Percentiles rank a stretch among this genome's conserved stretches.
Conservation (phyloP, 768 basidiomycete genomes). For the Amanita molliuscula region DNA sequence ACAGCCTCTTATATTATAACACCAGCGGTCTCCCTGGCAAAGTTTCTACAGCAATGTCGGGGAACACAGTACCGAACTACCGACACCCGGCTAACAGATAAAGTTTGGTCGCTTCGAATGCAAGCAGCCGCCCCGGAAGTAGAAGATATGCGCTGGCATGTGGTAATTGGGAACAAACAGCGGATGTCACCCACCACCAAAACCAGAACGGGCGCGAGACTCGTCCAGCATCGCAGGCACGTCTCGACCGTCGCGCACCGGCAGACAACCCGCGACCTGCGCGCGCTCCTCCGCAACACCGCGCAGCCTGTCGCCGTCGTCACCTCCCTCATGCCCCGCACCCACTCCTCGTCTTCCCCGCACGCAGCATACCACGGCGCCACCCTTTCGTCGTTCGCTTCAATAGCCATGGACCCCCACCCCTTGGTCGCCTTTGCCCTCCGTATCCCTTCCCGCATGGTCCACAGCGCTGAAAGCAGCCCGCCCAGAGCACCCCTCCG, state of each 20-base stretch:
- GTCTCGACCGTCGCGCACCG: background rate
- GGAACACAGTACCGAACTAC: too few relatives aligned
- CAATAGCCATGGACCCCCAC: constrained; percentile 80
- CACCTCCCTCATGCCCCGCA: constrained; percentile 50
- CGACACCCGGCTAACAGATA: too few relatives aligned
- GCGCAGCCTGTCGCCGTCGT: constrained; percentile 85
- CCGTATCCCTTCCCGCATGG: constrained; percentile 84
- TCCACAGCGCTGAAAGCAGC: constrained; percentile 36
- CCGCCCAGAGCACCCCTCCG: constrained; percentile 19
- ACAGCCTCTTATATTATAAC: too few relatives aligned
- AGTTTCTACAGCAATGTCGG: too few relatives aligned
- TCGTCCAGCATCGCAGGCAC: background rate
- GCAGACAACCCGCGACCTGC: constrained; percentile 22
- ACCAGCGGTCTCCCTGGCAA: too few relatives aligned
- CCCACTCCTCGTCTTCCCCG: background rate
- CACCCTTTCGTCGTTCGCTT: constrained; percentile 89
- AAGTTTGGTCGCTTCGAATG: too few relatives aligned
- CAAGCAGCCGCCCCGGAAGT: too few relatives aligned
- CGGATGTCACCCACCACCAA: background rate
- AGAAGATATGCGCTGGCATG: too few relatives aligned
- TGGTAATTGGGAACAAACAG: too few relatives aligned
- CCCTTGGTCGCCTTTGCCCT: constrained; percentile 87
- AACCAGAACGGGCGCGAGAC: background rate
- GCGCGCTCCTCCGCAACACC: constrained; percentile 57
- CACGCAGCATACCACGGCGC: constrained; percentile 62